Base-by-base conservation (phyloP, 129 eudicot genomes). In the Oenanthe sinensis region DNA sequence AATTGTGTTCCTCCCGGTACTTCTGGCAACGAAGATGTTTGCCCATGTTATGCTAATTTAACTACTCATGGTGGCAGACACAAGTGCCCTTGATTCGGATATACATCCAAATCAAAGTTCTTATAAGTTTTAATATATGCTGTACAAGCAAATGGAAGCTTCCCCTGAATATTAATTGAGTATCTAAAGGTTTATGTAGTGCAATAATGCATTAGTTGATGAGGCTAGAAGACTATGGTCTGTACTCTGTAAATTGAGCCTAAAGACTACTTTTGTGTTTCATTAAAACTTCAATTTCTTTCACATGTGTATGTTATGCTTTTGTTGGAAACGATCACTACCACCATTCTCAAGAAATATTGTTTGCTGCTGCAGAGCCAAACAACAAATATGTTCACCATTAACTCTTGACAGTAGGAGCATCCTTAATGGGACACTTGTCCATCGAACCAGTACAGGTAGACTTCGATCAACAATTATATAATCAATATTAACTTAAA, bases 1-100 rank as follows among this genome's bases (percentile, higher is more conserved):
- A 83, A 78, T 78, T 90, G 96, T 9, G 96, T 88, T 77, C 96
- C 96, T 54, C 93, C 92, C 2, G 93, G 96, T 47, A 90, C 96
- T 77, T 85, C 90, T 11, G 96, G 96, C 67, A 85, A 88, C 79
- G 88, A 86, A 26, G 81, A 90, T 52, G 75, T 80, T 55, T 90
- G 96, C 76, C 89, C 89, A n/a, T 90, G 96, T 77, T 90, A 90
- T 82, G 76, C 81, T 79, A 76, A 62, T 72, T 79, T 86, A 93
- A 86, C 89, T 39, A 90, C 96, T 20, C 93, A 88, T 65, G 88
- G 80, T 43, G 74, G 74, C 74, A 77, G 44, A 63, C 80, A 68
- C 80, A 77, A 77, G 74, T 77, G 80, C 47, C 80, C 80, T 63
- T 77, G 36, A 77, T 73, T 73, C 73, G 33, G 20, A 67, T 3